phyloP scores from a whole-genome alignment of 306 rosid genomes.

The Dalbergia cultrata region DNA sequence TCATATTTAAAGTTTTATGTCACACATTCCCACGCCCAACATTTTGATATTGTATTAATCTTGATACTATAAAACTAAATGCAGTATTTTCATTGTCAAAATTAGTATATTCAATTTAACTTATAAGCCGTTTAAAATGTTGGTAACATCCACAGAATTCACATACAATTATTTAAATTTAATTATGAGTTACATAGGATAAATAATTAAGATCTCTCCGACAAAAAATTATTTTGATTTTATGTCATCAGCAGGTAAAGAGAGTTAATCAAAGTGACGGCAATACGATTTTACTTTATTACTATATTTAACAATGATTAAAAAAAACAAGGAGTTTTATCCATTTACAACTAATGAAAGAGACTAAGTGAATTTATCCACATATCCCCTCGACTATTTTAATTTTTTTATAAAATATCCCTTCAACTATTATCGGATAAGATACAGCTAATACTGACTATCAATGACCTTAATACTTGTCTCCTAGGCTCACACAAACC shows the following conservation, averaged over 20 bases:
- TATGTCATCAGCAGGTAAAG: neutral
- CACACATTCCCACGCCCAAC: conserved; percentile 23
- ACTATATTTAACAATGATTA: no score
- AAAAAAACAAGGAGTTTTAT: neutral
- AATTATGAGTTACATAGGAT: neutral
- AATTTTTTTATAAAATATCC: no score
- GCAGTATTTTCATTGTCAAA: neutral
- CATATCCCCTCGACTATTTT: conserved; percentile 21
- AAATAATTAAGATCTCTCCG: neutral
- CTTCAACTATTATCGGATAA: conserved; percentile 38
- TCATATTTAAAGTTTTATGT: neutral
- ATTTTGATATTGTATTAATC: neutral
- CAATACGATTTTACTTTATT: conserved; percentile 19
- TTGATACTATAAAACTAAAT: neutral
- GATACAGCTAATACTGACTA: neutral
- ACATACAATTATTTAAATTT: neutral
- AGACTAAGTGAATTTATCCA: neutral
- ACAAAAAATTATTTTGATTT: neutral
- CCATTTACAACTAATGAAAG: conserved; percentile 24
- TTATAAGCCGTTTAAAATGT: neutral
- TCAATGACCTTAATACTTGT: neutral
- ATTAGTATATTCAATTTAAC: neutral
- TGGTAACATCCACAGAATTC: neutral
- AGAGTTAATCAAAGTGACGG: conserved; percentile 11
- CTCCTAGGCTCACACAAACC: conserved; percentile 23